Base-by-base conservation (phyloP, 2,329 filamentous ascomycete species). In the Penicillium sp. region DNA sequence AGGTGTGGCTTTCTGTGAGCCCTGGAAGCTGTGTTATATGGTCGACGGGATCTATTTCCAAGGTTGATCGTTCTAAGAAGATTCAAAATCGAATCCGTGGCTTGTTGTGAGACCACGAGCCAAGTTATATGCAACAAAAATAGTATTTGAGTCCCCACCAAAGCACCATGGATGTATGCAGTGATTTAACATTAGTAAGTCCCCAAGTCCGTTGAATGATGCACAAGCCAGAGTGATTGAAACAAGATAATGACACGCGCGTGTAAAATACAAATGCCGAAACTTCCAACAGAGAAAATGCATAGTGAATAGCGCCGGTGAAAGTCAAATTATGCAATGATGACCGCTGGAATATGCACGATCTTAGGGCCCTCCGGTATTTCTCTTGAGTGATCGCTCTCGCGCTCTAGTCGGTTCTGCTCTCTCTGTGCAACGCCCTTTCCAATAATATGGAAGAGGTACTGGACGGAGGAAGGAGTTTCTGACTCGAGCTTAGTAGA, bases 341-440 rank as follows among this genome's bases (percentile, higher is more conserved):
- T 44, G 24, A 63, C 53, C 16, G 58, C 42, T 5, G 61, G 61
- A n/a, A 61, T 34, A 27, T 64, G 61, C 38, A 63, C 44, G 38
- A 63, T 50, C n/a, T 41, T 46, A 16, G 58, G 60, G 11, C 61
- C 58, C 9, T 32, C 29, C 3, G 16, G 29, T 32, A 34, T 36
- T 39, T 31, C 31, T 16, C 32, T 18, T 22, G 31, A 14, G 14
- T 21, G 16, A 18, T 45, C 42, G 14, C 21, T 34, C 39, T 52
- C 57, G 16, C 50, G 53, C 40, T 62, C 56, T 49, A 54, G 56
- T 46, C 55, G 55, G 31, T 50, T 54, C 18, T 52, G 44, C 14
- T 63, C 63, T 22, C 60, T 57, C 24, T 53, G 21, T 31, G 56
- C 52, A 34, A 60, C 32, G 39, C 59, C 61, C n/a, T 53, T 54